Evolutionary conservation across 495 filamentous ascomycete genomes (phyloP).

Genomic region (Durotheca rogersii): DNA sequence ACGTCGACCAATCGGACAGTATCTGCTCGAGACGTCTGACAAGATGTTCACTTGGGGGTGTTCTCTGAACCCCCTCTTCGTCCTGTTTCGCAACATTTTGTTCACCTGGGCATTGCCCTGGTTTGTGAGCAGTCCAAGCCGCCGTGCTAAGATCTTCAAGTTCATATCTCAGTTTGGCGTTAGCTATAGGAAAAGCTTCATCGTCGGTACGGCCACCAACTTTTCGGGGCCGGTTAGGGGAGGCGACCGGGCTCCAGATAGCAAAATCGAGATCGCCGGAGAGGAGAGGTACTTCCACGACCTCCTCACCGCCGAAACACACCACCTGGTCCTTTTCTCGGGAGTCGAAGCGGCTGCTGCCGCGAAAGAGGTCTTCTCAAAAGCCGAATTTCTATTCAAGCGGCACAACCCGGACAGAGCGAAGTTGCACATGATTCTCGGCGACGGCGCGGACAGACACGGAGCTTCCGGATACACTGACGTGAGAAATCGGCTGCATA

Average conservation of each 20-base stretch:
- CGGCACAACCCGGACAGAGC: constrained; percentile 9
- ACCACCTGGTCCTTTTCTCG: constrained; percentile 34
- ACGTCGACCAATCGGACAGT: constrained; percentile 37
- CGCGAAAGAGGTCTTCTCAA: constrained; percentile 10
- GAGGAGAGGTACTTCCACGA: constrained; percentile 24
- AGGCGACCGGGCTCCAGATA: constrained; percentile 35
- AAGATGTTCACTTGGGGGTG: constrained; percentile 40
- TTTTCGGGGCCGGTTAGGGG: constrained; percentile 22
- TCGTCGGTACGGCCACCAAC: constrained; percentile 12
- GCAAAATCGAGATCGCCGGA: constrained; percentile 11
- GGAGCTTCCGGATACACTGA: constrained; percentile 27
- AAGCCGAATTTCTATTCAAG: constrained; percentile 9
- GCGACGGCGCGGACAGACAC: neutral
- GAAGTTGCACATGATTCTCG: constrained; percentile 15
- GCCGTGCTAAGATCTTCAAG: constrained; percentile 27
- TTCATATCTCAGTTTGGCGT: constrained; percentile 45
- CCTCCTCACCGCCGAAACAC: constrained; percentile 14
- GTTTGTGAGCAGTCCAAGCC: constrained; percentile 20
- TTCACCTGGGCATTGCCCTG: constrained; percentile 40
- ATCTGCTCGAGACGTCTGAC: constrained; percentile 38
- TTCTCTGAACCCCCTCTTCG: constrained; percentile 29
- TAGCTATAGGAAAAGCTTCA: constrained; percentile 37
- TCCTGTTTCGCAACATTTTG: constrained; percentile 36
- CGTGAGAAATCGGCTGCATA: constrained; percentile 32
- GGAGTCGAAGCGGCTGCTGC: constrained; percentile 14